Evolutionary conservation across 1,139 yeast species (phyloP).

Genomic region (Blastobotrys persicus): DNA sequence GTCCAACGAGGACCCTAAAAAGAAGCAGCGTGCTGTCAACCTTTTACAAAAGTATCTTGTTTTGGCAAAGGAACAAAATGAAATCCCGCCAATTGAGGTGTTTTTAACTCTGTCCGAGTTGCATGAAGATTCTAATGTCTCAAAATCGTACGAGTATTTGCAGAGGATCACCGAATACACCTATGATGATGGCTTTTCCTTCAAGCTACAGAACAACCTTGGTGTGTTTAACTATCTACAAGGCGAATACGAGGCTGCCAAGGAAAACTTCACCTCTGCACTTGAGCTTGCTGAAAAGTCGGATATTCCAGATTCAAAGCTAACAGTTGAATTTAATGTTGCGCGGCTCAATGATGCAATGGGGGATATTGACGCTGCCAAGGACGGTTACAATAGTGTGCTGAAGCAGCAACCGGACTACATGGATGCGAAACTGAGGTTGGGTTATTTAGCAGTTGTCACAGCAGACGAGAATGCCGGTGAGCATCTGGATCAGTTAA

Average conservation of each 20-base stretch:
- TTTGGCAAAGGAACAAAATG: slow-evolving; percentile 55
- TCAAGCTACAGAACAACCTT: slow-evolving; percentile 74
- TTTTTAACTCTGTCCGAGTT: slow-evolving; percentile 63
- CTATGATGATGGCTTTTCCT: slow-evolving; percentile 50
- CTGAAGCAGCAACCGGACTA: slow-evolving; percentile 64
- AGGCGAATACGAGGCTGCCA: slow-evolving; percentile 55
- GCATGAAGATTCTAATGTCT: slow-evolving; percentile 56
- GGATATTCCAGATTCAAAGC: slow-evolving; percentile 20
- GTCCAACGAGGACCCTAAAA: slow-evolving; percentile 18
- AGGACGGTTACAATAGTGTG: slow-evolving; percentile 53
- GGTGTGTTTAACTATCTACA: slow-evolving; percentile 80
- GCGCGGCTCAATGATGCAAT: slow-evolving; percentile 43
- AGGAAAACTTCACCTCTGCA: slow-evolving; percentile 53
- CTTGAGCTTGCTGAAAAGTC: slow-evolving; percentile 34
- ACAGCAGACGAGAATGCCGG: slow-evolving; percentile 46
- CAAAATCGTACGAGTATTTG: slow-evolving; percentile 53
- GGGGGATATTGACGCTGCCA: slow-evolving; percentile 47
- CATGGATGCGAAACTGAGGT: slow-evolving; percentile 72
- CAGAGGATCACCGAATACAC: slow-evolving; percentile 52
- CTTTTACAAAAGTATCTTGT: slow-evolving; percentile 70
- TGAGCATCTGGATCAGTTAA: slow-evolving; percentile 52
- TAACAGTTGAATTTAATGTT: slow-evolving; percentile 39
- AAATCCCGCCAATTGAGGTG: slow-evolving; percentile 68
- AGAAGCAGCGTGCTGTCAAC: slow-evolving; percentile 48
- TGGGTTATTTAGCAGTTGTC: slow-evolving; percentile 51